Base-by-base conservation (phyloP, 1,284 basidiomycete species). In the Ceratobasidium sp. region DNA sequence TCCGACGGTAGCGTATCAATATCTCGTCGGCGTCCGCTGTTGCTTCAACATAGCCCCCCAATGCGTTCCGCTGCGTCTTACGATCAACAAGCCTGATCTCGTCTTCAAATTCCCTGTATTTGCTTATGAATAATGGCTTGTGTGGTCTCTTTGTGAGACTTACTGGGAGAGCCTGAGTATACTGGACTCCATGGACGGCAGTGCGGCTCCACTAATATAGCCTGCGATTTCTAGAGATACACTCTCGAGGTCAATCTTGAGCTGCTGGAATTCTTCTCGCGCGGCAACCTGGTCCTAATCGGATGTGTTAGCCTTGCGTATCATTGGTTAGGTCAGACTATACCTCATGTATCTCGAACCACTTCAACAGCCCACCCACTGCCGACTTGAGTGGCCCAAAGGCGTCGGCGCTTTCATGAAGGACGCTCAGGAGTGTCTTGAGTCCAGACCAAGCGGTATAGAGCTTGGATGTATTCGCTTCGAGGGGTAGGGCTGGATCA, bases 311-410 rank as follows among this genome's bases (percentile, higher is more conserved):
- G 20, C 20, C 48, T 15, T 20, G 20, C 48, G 20, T 15, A 15
- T 13, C 12, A 50, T n/a, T 9, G 17, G n/a, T 26, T 20, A n/a
- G 15, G 17, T 9, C n/a, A n/a, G 20, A 9, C 28, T 28, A 50
- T 50, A 33, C 65, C 46, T 67, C 65, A 10, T 26, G 28, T n/a
- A 67, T 50, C 20, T 67, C 42, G 17, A 50, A 17, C 23, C 42
- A 50, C 28, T 50, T 33, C 1, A 33, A 23, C 10, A 67, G 9
- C 28, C 23, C 65, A 26, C 42, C 48, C 7, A 67, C 12, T 15
- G 42, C 48, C 17, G 28, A 44, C 46, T 67, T 67, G 3, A 67
- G 42, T n/a, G 65, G 65, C 10, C 65, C 65, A 26, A 67, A 67
- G 26, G n/a, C 46, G 33, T 50, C 28, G 12, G 44, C n/a, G 9